phyloP scores from a whole-genome alignment of 192 early-diverging fungal genomes.

The Coemansia sp. region DNA sequence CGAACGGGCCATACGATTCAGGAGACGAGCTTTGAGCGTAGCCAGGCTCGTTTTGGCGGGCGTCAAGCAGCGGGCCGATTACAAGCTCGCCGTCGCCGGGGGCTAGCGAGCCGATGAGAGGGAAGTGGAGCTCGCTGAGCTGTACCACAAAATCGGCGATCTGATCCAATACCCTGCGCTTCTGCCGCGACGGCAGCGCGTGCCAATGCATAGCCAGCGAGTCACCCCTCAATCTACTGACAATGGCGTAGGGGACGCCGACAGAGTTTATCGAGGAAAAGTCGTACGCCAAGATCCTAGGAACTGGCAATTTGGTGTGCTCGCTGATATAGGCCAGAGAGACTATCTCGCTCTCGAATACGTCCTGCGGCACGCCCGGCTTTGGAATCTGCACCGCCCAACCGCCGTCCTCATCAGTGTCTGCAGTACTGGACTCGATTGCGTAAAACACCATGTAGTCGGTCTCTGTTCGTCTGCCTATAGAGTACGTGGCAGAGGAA shows the following conservation, averaged over 20 bases:
- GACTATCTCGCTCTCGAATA: constrained; percentile 43
- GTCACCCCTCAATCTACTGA: constrained; percentile 8
- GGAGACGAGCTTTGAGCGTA: constrained; percentile 4
- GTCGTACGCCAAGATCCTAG: constrained; percentile 14
- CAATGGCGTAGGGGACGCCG: constrained; percentile 40
- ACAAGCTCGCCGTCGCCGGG: constrained; percentile 11
- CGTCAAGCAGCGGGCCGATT: constrained; percentile 33
- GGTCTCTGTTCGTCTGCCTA: constrained; percentile 25
- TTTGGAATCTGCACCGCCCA: constrained; percentile 37
- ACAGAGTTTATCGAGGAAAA: constrained; percentile 29
- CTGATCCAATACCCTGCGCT: constrained; percentile 30
- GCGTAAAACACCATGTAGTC: constrained; percentile 41
- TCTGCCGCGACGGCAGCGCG: constrained; percentile 8
- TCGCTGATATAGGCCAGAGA: constrained; percentile 28
- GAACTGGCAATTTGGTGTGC: constrained; percentile 14
- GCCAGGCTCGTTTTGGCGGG: constrained; percentile 28
- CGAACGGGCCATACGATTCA: constrained; percentile 21
- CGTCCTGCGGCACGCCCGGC: constrained; percentile 15
- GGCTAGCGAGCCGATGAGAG: constrained; percentile 27
- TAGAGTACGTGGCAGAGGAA: neutral
- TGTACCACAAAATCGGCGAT: constrained; percentile 36
- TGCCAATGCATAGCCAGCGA: constrained; percentile 25
- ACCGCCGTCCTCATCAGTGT: neutral
- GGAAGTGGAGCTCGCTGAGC: constrained; percentile 26
- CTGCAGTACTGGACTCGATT: neutral